A percentile compares a stretch with the other conserved stretches of the same genome.
Conservation (phyloP, 1,284 basidiomycete genomes). For the Ustilago vetiveriae region DNA sequence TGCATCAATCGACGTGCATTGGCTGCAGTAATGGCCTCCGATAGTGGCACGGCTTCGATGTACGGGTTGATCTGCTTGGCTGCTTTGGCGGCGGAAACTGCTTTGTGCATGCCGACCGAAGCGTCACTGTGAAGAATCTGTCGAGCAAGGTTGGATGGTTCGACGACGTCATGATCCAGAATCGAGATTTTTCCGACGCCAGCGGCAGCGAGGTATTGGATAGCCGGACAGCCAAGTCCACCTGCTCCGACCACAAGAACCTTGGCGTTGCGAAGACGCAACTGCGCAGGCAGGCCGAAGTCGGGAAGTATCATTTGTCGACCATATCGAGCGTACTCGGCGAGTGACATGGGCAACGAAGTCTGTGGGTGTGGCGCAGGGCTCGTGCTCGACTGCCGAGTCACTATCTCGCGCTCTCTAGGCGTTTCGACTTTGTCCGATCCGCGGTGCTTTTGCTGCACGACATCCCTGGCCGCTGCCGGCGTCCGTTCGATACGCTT, state of each 20-base stretch:
- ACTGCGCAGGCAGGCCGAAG: slow-evolving; percentile 81
- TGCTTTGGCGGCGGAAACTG: slow-evolving; percentile 77
- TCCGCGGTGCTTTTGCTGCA: background rate
- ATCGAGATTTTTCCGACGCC: slow-evolving; percentile 88
- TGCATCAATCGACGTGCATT: slow-evolving; percentile 53
- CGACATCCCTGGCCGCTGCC: background rate
- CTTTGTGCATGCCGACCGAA: slow-evolving; percentile 84
- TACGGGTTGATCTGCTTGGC: slow-evolving; percentile 56
- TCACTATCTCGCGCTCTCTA: no score
- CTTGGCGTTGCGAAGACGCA: slow-evolving; percentile 78
- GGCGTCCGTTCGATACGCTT: background rate
- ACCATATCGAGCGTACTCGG: slow-evolving; percentile 90
- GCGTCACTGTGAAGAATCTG: slow-evolving; percentile 88
- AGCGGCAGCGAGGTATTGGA: slow-evolving; percentile 90
- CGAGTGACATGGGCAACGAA: slow-evolving; percentile 65
- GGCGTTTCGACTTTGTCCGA: background rate
- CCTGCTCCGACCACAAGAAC: slow-evolving; percentile 93
- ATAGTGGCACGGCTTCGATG: slow-evolving; percentile 42
- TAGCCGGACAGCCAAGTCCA: slow-evolving; percentile 91
- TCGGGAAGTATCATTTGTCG: slow-evolving; percentile 95
- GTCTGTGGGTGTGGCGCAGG: background rate
- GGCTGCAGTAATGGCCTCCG: slow-evolving; percentile 24
- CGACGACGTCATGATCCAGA: slow-evolving; percentile 89
- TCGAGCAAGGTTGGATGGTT: slow-evolving; percentile 90
- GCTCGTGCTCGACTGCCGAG: background rate